phyloP scores from a whole-genome alignment of 1,284 basidiomycete species.

The Pseudozyma sp. region DNA sequence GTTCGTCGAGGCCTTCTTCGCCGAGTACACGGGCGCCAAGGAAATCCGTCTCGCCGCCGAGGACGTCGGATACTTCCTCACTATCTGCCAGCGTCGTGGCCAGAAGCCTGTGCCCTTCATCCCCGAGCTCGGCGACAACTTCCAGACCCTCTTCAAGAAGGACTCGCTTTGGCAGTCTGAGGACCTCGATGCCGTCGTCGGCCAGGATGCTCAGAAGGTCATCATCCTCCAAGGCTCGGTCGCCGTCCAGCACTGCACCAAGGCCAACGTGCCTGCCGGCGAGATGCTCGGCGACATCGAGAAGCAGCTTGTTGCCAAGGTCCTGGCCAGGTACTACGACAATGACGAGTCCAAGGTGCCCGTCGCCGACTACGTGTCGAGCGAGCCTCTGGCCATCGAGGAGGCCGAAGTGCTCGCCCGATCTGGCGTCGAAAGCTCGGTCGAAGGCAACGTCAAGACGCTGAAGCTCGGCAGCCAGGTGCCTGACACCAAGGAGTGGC shows the following conservation, averaged over 20 bases:
- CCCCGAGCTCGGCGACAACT: conserved; percentile 86
- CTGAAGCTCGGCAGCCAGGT: conserved; percentile 46
- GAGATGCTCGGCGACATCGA: conserved; percentile 91
- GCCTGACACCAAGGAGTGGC: conserved; percentile 75
- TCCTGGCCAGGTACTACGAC: conserved; percentile 84
- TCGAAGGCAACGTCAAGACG: conserved; percentile 71
- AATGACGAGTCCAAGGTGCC: conserved; percentile 85
- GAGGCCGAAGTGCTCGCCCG: conserved; percentile 67
- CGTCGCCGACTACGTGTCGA: conserved; percentile 85
- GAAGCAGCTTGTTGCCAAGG: conserved; percentile 79
- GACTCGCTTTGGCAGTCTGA: conserved; percentile 98
- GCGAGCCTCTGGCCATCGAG: conserved; percentile 70
- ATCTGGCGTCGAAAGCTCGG: conserved; percentile 72
- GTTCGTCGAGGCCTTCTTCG: conserved; percentile 86
- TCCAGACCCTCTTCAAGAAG: conserved; percentile 80
- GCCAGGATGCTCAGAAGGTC: conserved; percentile 91
- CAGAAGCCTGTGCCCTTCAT: conserved; percentile 99
- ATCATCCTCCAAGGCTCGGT: conserved; percentile 97
- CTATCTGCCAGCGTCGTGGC: conserved; percentile 90
- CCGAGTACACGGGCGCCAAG: conserved; percentile 81
- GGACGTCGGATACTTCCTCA: conserved; percentile 94
- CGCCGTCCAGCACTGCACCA: conserved; percentile 85
- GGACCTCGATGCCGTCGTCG: conserved; percentile 97
- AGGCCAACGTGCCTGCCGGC: conserved; percentile 92
- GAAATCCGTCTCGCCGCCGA: conserved; percentile 91